A percentile compares a stretch with the other conserved stretches of the same genome.
Evolutionary conservation across 179 eudicot species (phyloP).

Genomic region (Camellia oleifera): DNA sequence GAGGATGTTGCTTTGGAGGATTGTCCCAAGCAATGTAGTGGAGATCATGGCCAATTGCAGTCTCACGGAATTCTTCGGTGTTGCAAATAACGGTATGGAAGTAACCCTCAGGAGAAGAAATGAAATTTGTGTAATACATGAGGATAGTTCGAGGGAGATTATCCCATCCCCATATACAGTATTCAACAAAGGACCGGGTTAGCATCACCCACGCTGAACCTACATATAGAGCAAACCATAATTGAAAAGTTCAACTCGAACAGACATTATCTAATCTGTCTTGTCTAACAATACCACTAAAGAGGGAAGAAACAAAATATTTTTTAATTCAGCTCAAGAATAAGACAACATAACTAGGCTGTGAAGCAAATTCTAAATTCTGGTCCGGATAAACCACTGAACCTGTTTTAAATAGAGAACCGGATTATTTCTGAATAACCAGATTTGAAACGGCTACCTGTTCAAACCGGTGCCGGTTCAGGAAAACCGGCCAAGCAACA

Average conservation of each 20-base stretch:
- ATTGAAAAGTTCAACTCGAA: background rate
- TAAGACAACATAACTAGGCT: background rate
- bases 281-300: background rate
- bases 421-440: too few relatives aligned
- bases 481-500: too few relatives aligned
- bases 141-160: constrained; percentile 75
- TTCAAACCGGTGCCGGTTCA: too few relatives aligned
- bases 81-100: constrained; percentile 76
- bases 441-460: too few relatives aligned
- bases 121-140: constrained; percentile 68
- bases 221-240: constrained; percentile 22
- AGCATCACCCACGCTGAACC: constrained; percentile 83
- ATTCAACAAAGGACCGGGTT: constrained; percentile 70
- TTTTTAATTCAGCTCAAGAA: too few relatives aligned
- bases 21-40: constrained; percentile 84
- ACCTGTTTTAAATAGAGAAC: too few relatives aligned
- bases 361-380: background rate
- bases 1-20: constrained; percentile 84
- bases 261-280: background rate
- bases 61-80: constrained; percentile 44
- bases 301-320: too few relatives aligned
- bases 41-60: constrained; percentile 70
- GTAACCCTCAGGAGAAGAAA: constrained; percentile 83
- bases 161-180: constrained; percentile 89
- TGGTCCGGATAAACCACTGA: too few relatives aligned